Conservation (phyloP, 1,139 yeast genomes). For the Lodderomyces beijingensis region DNA sequence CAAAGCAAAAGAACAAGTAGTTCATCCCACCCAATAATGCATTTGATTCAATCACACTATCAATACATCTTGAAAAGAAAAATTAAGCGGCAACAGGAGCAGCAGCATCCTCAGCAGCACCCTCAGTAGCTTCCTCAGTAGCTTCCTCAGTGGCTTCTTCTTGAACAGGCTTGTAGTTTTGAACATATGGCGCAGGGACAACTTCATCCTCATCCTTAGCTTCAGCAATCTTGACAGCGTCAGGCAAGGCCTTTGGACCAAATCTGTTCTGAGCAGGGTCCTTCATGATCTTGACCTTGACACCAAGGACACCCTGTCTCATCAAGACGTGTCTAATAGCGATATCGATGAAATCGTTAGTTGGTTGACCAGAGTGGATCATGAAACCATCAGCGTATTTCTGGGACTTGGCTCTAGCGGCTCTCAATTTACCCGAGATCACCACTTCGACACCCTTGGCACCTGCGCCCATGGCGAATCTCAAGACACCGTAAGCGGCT, state of each 20-base stretch:
- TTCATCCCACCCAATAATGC: no score
- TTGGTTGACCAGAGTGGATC: conserved; percentile 99
- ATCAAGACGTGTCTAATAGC: conserved; percentile 99
- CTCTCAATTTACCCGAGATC: conserved; percentile 98
- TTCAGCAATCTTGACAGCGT: conserved; percentile 86
- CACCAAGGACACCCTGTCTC: conserved; percentile 99
- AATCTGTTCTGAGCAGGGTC: conserved; percentile 90
- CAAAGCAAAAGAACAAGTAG: not conserved
- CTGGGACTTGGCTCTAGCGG: conserved; percentile 99
- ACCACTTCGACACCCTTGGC: conserved; percentile 99
- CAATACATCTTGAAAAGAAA: conserved; percentile 5
- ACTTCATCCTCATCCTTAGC: conserved; percentile 93
- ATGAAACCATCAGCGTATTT: conserved; percentile 99
- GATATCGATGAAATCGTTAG: conserved; percentile 94
- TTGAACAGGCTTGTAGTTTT: conserved; percentile 50
- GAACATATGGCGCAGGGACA: conserved; percentile 81
- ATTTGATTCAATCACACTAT: no score
- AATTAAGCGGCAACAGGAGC: conserved; percentile 30
- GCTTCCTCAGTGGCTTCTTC: conserved; percentile 34
- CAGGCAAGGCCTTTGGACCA: conserved; percentile 95
- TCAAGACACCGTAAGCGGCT: conserved; percentile 99
- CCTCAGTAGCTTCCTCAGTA: conserved; percentile 17
- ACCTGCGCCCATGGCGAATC: conserved; percentile 99
- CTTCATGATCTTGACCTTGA: conserved; percentile 98
- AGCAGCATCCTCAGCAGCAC: conserved; percentile 27